These are phyloP conservation scores for Pestalotiopsis sp. DNA, from an alignment of 2,329 filamentous ascomycete genomes.

Conservation along the genomic window DNA sequence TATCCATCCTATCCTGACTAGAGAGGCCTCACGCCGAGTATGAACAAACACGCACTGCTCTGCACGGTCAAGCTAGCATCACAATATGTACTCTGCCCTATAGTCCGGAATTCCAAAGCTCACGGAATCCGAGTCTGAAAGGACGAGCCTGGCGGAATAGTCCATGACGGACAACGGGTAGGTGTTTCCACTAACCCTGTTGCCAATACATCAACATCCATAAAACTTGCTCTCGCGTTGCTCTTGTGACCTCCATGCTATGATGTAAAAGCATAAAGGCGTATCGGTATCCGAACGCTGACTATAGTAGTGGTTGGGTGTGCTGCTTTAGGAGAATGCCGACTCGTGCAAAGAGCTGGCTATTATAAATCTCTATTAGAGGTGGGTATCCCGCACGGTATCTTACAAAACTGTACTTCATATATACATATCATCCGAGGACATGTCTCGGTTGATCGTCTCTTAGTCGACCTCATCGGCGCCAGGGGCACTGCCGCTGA, in stretches of 20 bases:
- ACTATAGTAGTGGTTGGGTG: conserved; percentile 7
- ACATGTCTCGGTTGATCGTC: background rate
- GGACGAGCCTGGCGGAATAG: conserved; percentile 47
- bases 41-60: background rate
- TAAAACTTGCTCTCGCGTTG: conserved; percentile 57
- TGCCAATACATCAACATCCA: conserved; percentile 18
- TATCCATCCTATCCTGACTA: no score
- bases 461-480: conserved; percentile 14
- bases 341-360: conserved; percentile 21
- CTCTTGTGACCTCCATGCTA: conserved; percentile 62
- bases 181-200: conserved; percentile 23
- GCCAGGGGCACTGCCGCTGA: conserved; percentile 42
- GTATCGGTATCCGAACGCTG: conserved; percentile 67
- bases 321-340: background rate
- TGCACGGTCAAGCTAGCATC: background rate
- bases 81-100: conserved; percentile 59
- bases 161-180: conserved; percentile 17
- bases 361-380: conserved; percentile 24
- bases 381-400: conserved; percentile 37
- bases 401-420: conserved; percentile 34
- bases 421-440: background rate
- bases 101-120: conserved; percentile 64
- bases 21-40: background rate
- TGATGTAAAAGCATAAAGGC: conserved; percentile 49
- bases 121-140: conserved; percentile 63